phyloP scores from a whole-genome alignment of 2,329 filamentous ascomycete genomes.

The Gnomoniopsis sp. region DNA sequence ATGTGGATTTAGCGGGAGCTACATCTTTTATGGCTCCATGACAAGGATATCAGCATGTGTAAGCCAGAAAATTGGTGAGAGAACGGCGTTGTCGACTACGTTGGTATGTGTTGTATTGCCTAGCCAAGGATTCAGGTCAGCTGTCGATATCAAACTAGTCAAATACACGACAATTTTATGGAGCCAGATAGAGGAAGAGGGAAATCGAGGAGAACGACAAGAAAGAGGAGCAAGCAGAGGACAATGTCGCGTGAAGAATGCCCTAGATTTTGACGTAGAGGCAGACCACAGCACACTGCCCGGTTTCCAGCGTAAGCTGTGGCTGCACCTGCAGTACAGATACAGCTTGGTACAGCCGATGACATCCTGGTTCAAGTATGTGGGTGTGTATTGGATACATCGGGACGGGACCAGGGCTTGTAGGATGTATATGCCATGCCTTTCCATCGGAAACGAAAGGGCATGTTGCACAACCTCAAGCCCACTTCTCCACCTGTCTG shows the following conservation, averaged over 20 bases:
- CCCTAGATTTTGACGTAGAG: conserved; percentile 13
- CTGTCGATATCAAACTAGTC: background rate
- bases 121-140: background rate
- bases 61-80: background rate
- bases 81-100: background rate
- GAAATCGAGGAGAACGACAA: background rate
- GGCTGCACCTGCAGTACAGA: conserved; percentile 16
- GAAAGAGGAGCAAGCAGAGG: conserved; percentile 4
- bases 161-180: background rate
- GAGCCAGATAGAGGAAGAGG: background rate
- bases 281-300: conserved; percentile 12
- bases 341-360: conserved; percentile 16
- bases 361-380: conserved; percentile 9
- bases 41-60: conserved; percentile 2
- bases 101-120: conserved; percentile 1
- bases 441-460: conserved; percentile 9
- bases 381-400: conserved; percentile 15
- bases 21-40: conserved; percentile 10
- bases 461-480: conserved; percentile 14
- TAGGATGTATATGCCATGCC: conserved; percentile 10
- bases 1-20: background rate
- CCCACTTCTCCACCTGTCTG: conserved; percentile 3
- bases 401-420: background rate
- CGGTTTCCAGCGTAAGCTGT: conserved; percentile 17
- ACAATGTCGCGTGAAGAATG: conserved; percentile 11